A percentile compares a stretch with the other conserved stretches of the same genome.
These are phyloP conservation scores for Ascochyta koolunga DNA, from an alignment of 2,329 filamentous ascomycete genomes.

Conservation along the genomic window DNA sequence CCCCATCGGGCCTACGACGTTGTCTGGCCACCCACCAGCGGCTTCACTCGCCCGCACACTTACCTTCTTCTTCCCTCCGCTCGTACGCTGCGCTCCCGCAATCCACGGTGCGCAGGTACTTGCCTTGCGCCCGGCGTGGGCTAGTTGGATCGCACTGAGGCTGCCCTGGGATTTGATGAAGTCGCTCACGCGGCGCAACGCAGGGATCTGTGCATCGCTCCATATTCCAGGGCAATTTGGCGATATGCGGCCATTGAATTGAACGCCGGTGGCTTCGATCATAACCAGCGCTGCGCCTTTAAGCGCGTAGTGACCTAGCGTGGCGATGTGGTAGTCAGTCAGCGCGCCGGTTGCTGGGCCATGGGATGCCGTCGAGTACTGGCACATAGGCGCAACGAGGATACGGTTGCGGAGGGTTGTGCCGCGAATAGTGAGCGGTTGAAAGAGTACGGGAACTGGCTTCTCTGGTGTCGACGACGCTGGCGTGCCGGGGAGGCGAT, in stretches of 20 bases:
- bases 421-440: conserved; percentile 43
- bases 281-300: conserved; percentile 46
- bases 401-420: conserved; percentile 47
- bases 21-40: conserved; percentile 43
- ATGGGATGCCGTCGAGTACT: conserved; percentile 39
- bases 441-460: conserved; percentile 42
- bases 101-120: conserved; percentile 45
- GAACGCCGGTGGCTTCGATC: conserved; percentile 47
- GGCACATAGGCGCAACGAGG: conserved; percentile 49
- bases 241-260: conserved; percentile 43
- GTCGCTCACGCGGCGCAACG: conserved; percentile 39
- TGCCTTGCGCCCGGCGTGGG: conserved; percentile 45
- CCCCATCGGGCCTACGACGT: conserved; percentile 49
- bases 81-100: conserved; percentile 21
- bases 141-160: conserved; percentile 42
- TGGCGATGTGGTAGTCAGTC: conserved; percentile 49
- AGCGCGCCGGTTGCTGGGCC: conserved; percentile 46
- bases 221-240: conserved; percentile 48
- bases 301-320: conserved; percentile 48
- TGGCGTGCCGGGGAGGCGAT: conserved; percentile 47
- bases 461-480: conserved; percentile 14
- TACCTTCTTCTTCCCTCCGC: conserved; percentile 32
- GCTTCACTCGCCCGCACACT: conserved; percentile 36
- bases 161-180: conserved; percentile 45
- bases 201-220: conserved; percentile 46